A percentile compares a stretch with the other conserved stretches of the same genome.
These are phyloP conservation scores for Ilyonectria sp. DNA, from an alignment of 2,329 filamentous ascomycete species.

Conservation along the genomic window DNA sequence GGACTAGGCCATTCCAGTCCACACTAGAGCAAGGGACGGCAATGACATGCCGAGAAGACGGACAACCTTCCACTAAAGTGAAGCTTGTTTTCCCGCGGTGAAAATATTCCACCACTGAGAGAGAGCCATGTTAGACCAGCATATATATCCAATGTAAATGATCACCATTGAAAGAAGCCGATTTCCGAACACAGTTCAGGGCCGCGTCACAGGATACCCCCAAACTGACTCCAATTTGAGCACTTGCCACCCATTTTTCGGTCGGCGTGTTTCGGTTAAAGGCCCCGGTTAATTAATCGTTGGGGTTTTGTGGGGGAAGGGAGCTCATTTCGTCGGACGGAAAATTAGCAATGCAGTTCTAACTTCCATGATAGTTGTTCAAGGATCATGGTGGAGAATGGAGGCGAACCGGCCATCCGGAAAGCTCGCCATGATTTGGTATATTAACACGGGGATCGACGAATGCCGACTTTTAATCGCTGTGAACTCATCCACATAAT, in stretches of 20 bases:
- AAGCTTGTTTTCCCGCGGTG: neutral
- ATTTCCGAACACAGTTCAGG: neutral
- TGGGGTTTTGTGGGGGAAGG: slow-evolving; percentile 1
- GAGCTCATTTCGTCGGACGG: neutral
- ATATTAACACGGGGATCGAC: neutral
- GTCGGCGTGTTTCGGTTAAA: neutral
- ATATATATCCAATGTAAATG: neutral
- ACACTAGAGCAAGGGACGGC: neutral
- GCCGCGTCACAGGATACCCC: neutral
- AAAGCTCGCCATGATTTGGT: neutral
- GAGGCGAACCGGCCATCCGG: neutral
- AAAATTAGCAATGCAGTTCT: neutral
- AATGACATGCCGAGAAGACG: neutral
- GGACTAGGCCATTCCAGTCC: neutral
- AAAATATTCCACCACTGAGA: neutral
- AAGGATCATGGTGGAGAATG: neutral
- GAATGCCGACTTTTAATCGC: neutral
- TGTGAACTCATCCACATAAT: neutral
- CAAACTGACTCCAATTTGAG: neutral
- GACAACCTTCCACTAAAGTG: neutral
- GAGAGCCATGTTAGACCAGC: neutral
- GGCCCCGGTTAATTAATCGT: neutral
- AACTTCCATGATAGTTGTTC: neutral
- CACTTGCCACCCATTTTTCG: neutral
- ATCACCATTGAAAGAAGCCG: slow-evolving; percentile 2